A percentile compares a stretch with the other conserved stretches of the same genome.
phyloP scores from a whole-genome alignment of 768 basidiomycete species.

The Suillus hirtellus region DNA sequence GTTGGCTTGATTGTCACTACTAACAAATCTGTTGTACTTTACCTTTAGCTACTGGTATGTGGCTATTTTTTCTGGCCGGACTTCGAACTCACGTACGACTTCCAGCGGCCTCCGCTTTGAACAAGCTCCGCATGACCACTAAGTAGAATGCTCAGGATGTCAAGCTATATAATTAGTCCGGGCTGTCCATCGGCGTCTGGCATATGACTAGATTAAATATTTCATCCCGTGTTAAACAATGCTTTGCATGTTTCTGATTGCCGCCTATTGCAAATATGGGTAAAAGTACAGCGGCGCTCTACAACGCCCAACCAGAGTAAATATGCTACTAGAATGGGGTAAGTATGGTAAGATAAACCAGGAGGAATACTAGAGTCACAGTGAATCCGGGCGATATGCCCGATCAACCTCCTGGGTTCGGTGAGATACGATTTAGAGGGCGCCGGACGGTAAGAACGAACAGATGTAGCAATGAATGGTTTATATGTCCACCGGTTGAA shows the following conservation, averaged over 20 bases:
- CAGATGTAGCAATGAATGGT: slow-evolving; percentile 30
- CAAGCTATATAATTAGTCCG: not conserved
- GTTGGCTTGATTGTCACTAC: too few relatives aligned
- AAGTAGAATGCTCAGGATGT: not conserved
- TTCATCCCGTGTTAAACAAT: not conserved
- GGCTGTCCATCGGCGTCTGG: not conserved
- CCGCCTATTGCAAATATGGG: slow-evolving; percentile 25
- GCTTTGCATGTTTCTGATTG: slow-evolving; percentile 14
- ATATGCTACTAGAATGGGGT: slow-evolving; percentile 35
- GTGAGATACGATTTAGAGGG: slow-evolving; percentile 24
- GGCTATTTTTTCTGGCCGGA: not conserved
- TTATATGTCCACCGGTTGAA: slow-evolving; percentile 19
- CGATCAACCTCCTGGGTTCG: slow-evolving; percentile 13
- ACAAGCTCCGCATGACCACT: slow-evolving; percentile 67
- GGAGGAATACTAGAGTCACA: slow-evolving; percentile 21
- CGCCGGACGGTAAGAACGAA: slow-evolving; percentile 30
- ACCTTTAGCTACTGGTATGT: slow-evolving; percentile 49
- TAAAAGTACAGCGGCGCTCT: slow-evolving; percentile 36
- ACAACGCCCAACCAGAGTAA: slow-evolving; percentile 30
- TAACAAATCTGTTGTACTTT: slow-evolving; percentile 13
- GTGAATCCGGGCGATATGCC: slow-evolving; percentile 11
- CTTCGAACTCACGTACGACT: not conserved
- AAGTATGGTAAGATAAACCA: slow-evolving; percentile 31
- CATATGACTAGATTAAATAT: not conserved
- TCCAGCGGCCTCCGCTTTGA: slow-evolving; percentile 87